These are phyloP conservation scores for Colletotrichum lentis DNA, from an alignment of 2,329 filamentous ascomycete species.

Conservation along the genomic window DNA sequence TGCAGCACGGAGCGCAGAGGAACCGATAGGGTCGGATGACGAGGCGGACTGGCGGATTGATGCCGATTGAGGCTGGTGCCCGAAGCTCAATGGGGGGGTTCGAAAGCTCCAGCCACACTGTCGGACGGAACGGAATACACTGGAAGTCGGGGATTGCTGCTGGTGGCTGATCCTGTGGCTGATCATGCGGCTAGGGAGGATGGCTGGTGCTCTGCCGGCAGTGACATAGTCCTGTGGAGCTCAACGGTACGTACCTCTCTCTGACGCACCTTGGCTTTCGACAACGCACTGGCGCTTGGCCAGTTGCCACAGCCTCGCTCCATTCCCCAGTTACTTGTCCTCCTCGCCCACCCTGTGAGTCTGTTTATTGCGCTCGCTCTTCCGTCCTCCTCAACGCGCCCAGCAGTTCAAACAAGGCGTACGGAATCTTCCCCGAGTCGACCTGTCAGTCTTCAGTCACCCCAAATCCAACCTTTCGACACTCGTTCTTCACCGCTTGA, in stretches of 20 bases:
- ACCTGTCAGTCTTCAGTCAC: background rate
- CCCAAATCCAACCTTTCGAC: background rate
- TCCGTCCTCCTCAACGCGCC: slow-evolving; percentile 6
- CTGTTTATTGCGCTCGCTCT: slow-evolving; percentile 2
- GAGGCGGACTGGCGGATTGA: background rate
- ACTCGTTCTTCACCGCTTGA: slow-evolving; percentile 31
- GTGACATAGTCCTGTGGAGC: slow-evolving; percentile 32
- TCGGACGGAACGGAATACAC: background rate
- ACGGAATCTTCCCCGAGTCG: background rate
- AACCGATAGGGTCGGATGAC: slow-evolving; percentile 5
- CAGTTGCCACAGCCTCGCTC: slow-evolving; percentile 27
- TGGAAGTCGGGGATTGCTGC: too few species aligned
- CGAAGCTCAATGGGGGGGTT: background rate
- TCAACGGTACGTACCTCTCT: slow-evolving; percentile 6
- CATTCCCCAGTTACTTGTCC: slow-evolving; percentile 26
- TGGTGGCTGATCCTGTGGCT: too few species aligned
- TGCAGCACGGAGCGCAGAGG: slow-evolving; percentile 26
- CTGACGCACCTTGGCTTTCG: slow-evolving; percentile 1
- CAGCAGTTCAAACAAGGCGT: background rate
- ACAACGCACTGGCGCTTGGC: slow-evolving; percentile 9
- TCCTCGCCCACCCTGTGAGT: background rate
- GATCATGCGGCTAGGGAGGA: background rate
- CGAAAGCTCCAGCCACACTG: slow-evolving; percentile 12
- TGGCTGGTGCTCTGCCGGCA: background rate
- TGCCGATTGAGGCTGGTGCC: slow-evolving; percentile 2